These are phyloP conservation scores for Astragalus membranaceus DNA, from an alignment of 306 rosid species.

Conservation along the genomic window DNA sequence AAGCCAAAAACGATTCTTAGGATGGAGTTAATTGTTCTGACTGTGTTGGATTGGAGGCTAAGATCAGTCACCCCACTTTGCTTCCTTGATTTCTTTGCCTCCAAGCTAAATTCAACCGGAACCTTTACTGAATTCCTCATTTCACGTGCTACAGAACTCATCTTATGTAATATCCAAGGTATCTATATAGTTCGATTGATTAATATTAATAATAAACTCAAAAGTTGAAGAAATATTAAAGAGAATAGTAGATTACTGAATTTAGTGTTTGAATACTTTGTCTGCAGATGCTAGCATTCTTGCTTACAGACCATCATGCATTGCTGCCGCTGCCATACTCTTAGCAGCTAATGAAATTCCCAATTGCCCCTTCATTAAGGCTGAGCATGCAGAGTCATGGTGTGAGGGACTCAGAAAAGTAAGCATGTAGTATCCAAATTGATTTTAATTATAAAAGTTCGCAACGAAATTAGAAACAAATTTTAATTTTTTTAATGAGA, in stretches of 20 bases:
- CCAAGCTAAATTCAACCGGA: slow-evolving; percentile 70
- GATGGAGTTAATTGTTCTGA: slow-evolving; percentile 85
- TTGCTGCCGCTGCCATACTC: slow-evolving; percentile 87
- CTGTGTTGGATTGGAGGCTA: slow-evolving; percentile 85
- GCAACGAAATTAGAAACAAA: too few species aligned
- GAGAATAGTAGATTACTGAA: background rate
- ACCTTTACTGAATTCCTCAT: slow-evolving; percentile 50
- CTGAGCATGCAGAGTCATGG: slow-evolving; percentile 92
- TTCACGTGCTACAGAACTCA: slow-evolving; percentile 77
- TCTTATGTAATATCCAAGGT: slow-evolving; percentile 76
- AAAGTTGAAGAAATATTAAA: background rate
- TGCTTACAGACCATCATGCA: slow-evolving; percentile 92
- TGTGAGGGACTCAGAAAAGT: slow-evolving; percentile 90
- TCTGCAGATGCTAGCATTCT: slow-evolving; percentile 72
- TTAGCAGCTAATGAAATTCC: slow-evolving; percentile 85
- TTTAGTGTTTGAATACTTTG: slow-evolving; percentile 14
- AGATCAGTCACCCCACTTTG: slow-evolving; percentile 89
- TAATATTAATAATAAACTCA: background rate
- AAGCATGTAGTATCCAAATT: slow-evolving; percentile 27
- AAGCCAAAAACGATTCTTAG: slow-evolving; percentile 69
- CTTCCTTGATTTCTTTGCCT: slow-evolving; percentile 71
- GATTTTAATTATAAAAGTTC: too few species aligned
- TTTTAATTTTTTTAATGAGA: too few species aligned
- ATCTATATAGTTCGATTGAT: background rate
- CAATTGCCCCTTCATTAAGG: slow-evolving; percentile 53